phyloP scores from a whole-genome alignment of 768 basidiomycete genomes.

The Leccinum arenicola region DNA sequence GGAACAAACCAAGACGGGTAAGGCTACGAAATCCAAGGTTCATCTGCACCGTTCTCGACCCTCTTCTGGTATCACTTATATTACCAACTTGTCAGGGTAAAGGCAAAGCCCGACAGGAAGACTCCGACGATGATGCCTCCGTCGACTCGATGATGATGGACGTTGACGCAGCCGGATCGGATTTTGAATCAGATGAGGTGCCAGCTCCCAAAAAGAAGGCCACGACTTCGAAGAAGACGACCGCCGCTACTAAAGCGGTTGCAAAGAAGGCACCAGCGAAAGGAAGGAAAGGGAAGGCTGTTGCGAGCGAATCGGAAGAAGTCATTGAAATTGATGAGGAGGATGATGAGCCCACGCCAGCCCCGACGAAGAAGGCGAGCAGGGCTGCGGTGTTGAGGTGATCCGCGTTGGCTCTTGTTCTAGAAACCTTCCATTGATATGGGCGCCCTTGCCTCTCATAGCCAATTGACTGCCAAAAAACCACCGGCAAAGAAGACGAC shows the following conservation, averaged over 20 bases:
- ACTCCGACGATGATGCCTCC: slow-evolving; percentile 49
- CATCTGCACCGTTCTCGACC: neutral
- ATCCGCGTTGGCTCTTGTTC: slow-evolving; percentile 20
- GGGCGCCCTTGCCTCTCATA: slow-evolving; percentile 5
- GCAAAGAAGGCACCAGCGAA: slow-evolving; percentile 47
- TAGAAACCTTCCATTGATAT: slow-evolving; percentile 25
- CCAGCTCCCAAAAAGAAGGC: slow-evolving; percentile 45
- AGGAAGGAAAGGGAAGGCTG: slow-evolving; percentile 54
- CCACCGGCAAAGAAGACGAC: slow-evolving; percentile 48
- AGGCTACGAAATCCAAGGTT: slow-evolving; percentile 46
- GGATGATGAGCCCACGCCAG: slow-evolving; percentile 45
- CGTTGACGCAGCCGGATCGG: slow-evolving; percentile 55
- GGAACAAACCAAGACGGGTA: slow-evolving; percentile 42
- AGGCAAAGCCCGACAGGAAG: slow-evolving; percentile 46
- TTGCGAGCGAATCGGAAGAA: slow-evolving; percentile 49
- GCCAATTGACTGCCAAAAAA: slow-evolving; percentile 47
- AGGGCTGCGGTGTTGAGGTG: slow-evolving; percentile 68
- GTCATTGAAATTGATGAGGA: slow-evolving; percentile 55
- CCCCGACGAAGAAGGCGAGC: slow-evolving; percentile 53
- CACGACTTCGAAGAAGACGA: slow-evolving; percentile 32
- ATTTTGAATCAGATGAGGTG: slow-evolving; percentile 43
- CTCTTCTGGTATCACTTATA: neutral
- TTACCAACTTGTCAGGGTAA: slow-evolving; percentile 41
- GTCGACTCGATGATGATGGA: slow-evolving; percentile 80
- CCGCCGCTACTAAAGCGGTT: slow-evolving; percentile 32